These are phyloP conservation scores for Mucor saturninus DNA, from an alignment of 371 early-diverging fungal species.

Conservation along the genomic window DNA sequence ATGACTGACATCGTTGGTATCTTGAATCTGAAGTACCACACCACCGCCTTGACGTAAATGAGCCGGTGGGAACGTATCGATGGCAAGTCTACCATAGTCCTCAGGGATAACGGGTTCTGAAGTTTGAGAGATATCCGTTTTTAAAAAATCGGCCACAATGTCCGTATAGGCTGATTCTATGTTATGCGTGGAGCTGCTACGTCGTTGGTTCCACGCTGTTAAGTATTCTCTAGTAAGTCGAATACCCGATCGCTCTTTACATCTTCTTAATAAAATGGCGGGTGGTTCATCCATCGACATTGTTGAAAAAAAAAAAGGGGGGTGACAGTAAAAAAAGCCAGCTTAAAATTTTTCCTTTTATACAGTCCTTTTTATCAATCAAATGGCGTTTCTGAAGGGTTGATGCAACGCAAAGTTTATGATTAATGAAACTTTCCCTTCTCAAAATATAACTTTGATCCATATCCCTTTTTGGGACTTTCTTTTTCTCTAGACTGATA, in stretches of 20 bases:
- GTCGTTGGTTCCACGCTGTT: conserved; percentile 19
- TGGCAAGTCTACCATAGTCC: conserved; percentile 20
- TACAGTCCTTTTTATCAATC: too few relatives aligned
- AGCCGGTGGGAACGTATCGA: conserved; percentile 30
- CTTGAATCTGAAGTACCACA: conserved; percentile 44
- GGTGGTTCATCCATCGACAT: conserved; percentile 25
- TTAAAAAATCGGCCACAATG: conserved; percentile 27
- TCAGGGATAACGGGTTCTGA: conserved; percentile 33
- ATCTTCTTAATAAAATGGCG: conserved; percentile 22
- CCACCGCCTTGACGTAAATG: conserved; percentile 25
- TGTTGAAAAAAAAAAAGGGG: background rate
- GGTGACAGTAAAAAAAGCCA: background rate
- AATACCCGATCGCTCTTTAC: conserved; percentile 30
- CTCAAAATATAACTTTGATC: too few relatives aligned
- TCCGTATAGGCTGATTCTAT: conserved; percentile 25
- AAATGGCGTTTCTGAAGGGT: too few relatives aligned
- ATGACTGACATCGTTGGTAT: conserved; percentile 36
- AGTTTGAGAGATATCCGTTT: conserved; percentile 31
- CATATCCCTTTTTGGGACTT: too few relatives aligned
- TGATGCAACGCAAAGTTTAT: too few relatives aligned
- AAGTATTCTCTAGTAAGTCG: conserved; percentile 31
- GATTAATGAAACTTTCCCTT: too few relatives aligned
- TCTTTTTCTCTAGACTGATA: too few relatives aligned
- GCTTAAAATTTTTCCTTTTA: background rate
- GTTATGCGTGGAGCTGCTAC: conserved; percentile 3